Conservation (phyloP, 495 filamentous ascomycete genomes). For the Hypoxylon cercidicola region DNA sequence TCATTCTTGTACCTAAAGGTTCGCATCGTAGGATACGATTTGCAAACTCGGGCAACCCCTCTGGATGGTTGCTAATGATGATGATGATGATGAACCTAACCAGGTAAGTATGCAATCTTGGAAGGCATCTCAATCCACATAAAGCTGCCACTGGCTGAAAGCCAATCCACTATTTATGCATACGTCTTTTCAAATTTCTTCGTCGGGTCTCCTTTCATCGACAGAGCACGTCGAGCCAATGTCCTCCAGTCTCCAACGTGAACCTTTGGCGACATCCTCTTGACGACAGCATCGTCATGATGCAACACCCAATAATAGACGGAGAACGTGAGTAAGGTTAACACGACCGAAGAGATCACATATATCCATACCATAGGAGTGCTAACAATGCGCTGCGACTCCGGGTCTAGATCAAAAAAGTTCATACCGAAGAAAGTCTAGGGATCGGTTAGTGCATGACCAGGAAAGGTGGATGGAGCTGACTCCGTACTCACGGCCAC, state of each 20-base stretch:
- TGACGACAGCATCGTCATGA: constrained; percentile 28
- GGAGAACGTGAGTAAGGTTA: constrained; percentile 38
- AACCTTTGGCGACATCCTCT: constrained; percentile 36
- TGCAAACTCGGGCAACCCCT: no score
- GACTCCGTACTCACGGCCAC: constrained; percentile 52
- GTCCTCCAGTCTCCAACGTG: constrained; percentile 25
- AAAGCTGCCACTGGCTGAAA: no score
- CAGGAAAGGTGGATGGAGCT: background rate
- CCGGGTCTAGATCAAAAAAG: constrained; percentile 39
- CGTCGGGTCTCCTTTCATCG: constrained; percentile 9
- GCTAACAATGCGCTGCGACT: constrained; percentile 22
- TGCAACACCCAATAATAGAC: constrained; percentile 43
- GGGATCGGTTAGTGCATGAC: background rate
- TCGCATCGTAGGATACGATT: no score
- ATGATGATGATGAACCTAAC: no score
- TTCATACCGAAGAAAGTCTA: constrained; percentile 46
- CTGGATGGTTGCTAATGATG: no score
- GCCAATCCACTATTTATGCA: background rate
- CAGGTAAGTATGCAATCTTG: background rate
- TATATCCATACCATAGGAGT: constrained; percentile 45
- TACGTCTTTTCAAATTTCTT: constrained; percentile 6
- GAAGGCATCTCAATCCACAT: no score
- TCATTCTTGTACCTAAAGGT: no score
- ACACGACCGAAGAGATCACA: constrained; percentile 22
- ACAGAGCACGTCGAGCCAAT: constrained; percentile 20